Percentiles rank a stretch among this genome's conserved stretches.
phyloP scores from a whole-genome alignment of 1,284 basidiomycete species.

The Naganishia sp. region DNA sequence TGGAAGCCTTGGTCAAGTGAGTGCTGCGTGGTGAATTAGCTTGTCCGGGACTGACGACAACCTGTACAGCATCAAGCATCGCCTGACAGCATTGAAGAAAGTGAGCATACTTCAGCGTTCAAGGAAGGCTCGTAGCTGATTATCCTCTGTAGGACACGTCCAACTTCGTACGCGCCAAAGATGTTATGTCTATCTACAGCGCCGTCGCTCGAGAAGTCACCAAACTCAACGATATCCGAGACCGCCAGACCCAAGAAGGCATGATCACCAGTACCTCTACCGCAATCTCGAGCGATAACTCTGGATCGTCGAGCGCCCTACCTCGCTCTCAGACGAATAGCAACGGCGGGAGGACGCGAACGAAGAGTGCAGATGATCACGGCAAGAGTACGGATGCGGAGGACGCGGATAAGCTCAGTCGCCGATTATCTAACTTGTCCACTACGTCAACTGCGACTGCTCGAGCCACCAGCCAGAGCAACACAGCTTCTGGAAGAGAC shows the following conservation, averaged over 20 bases:
- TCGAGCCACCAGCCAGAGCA: slow-evolving; percentile 2
- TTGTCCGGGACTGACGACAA: slow-evolving; percentile 34
- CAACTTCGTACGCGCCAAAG: slow-evolving; percentile 85
- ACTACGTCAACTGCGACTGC: slow-evolving; percentile 18
- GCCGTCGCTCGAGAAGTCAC: slow-evolving; percentile 95
- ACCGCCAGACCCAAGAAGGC: slow-evolving; percentile 50
- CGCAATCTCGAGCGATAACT: slow-evolving; percentile 18
- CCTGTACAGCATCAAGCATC: slow-evolving; percentile 77
- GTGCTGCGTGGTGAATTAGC: slow-evolving; percentile 38
- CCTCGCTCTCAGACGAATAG: slow-evolving; percentile 11
- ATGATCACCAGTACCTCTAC: slow-evolving; percentile 38
- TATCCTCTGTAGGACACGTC: slow-evolving; percentile 64
- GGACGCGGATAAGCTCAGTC: slow-evolving; percentile 23
- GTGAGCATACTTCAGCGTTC: slow-evolving; percentile 39
- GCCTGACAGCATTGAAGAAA: slow-evolving; percentile 61
- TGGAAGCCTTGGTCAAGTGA: slow-evolving; percentile 91
- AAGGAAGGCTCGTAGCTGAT: slow-evolving; percentile 30
- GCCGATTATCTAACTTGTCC: slow-evolving; percentile 14
- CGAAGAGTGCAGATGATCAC: background rate
- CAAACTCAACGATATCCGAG: slow-evolving; percentile 85
- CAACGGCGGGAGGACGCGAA: background rate
- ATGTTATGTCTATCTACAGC: slow-evolving; percentile 91
- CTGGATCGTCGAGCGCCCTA: slow-evolving; percentile 3
- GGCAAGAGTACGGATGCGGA: background rate
- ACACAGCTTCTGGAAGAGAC: background rate